phyloP scores from a whole-genome alignment of 495 filamentous ascomycete genomes.

The Venustampulla echinocandica region DNA sequence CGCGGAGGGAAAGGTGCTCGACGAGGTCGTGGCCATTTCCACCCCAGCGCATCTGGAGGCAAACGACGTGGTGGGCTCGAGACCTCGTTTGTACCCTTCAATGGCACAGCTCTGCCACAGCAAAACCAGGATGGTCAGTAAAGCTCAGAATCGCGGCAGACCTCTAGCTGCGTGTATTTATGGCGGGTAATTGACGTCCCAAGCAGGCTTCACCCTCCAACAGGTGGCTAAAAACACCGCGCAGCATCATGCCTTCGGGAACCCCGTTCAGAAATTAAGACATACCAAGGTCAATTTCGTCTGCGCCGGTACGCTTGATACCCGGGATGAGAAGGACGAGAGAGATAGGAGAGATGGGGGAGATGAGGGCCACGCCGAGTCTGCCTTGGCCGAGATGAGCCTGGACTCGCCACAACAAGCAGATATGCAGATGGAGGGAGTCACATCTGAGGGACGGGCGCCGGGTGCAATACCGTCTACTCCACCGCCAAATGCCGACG shows the following conservation, averaged over 20 bases:
- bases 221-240: constrained; percentile 75
- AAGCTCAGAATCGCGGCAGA: not conserved
- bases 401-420: constrained; percentile 6
- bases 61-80: not conserved
- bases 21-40: not conserved
- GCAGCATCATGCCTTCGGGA: constrained; percentile 39
- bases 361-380: constrained; percentile 6
- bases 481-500: not conserved
- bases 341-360: constrained; percentile 15
- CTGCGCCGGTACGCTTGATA: constrained; percentile 55
- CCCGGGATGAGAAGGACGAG: constrained; percentile 22
- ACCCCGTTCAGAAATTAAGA: constrained; percentile 34
- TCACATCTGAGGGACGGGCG: not conserved
- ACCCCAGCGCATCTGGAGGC: not conserved
- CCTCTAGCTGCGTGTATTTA: too few relatives aligned
- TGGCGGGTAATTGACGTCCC: not conserved
- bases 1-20: not conserved
- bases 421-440: constrained; percentile 2
- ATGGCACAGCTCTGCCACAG: not conserved
- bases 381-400: constrained; percentile 19
- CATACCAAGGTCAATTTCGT: constrained; percentile 61
- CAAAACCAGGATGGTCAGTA: not conserved
- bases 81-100: constrained; percentile 3
- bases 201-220: constrained; percentile 34
- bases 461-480: not conserved